Evolutionary conservation across 139 green algal genomes (phyloP), one percentile per base, ranked within the genome.

Genomic region (Limnomonas spitsbergensis): DNA sequence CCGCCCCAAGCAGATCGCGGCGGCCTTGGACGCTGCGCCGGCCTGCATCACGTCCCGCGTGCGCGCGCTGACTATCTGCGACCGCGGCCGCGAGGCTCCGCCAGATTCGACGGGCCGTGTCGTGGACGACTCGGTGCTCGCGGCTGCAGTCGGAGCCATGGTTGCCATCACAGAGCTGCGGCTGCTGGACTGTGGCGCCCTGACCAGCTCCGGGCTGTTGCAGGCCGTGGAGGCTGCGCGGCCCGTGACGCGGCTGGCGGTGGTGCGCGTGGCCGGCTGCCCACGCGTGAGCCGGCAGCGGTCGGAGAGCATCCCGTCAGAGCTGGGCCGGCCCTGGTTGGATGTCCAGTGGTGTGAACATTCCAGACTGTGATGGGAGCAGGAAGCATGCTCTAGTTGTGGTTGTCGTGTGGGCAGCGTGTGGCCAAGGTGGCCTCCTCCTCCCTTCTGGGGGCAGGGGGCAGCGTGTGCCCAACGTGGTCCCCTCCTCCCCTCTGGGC

Each of bases 1-100:
- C 68, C 9, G 68, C 4, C 68, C 68, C 7, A 74, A 74, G 68
- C 68, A 74, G 68, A 47, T 74, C 36, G 68, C 29, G 35, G 68
- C 36, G 7, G 7, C 68, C 4, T n/a, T 74, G 36, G 35, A 26
- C 4, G 35, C 68, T 32, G 36, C 36, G 68, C 68, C 68, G 4
- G 68, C 36, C 29, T 26, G 29, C 4, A 47, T 47, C 7, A 26
- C 29, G 29, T n/a, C 3, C 35, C 29, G 24, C 7, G 68, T 74
- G 3, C 9, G 35, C 9, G 3, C 7, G 7, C 68, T 74, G 35
- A 6, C 3, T 3, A 26, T 74, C 24, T 32, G 36, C 35, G 68
- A 74, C 68, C 56, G 24, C 4, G 56, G 14, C 9, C 56, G 24
- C 4, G 47, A 61, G 14, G 47, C 47, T 61, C 14, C 14, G 14